Percentiles rank a stretch among this genome's conserved stretches.
Conservation (phyloP, 352 stramenopile genomes). For the Phytopythium boreale region DNA sequence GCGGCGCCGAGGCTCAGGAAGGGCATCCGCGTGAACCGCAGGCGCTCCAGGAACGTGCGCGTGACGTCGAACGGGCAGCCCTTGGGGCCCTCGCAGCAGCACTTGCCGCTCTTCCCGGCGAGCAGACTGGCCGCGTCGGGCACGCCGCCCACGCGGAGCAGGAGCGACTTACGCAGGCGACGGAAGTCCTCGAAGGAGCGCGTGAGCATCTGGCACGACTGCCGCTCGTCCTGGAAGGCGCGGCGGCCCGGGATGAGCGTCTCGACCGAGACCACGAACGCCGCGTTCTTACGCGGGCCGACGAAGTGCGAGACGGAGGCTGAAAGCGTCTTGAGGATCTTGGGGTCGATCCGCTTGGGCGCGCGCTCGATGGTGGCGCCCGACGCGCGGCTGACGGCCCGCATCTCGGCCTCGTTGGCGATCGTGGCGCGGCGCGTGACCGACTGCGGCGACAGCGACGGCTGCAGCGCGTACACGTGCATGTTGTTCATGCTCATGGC, state of each 20-base stretch:
- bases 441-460: conserved; percentile 39
- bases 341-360: conserved; percentile 56
- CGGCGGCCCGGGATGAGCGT: conserved; percentile 55
- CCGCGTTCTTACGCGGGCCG: conserved; percentile 67
- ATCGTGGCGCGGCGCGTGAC: conserved; percentile 34
- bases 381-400: conserved; percentile 11
- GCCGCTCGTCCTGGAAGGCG: conserved; percentile 55
- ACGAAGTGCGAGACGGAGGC: conserved; percentile 70
- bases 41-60: conserved; percentile 63
- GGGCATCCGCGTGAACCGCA: conserved; percentile 74
- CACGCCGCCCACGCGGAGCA: conserved; percentile 51
- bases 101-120: conserved; percentile 40
- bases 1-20: conserved; percentile 53
- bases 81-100: conserved; percentile 46
- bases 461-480: conserved; percentile 33
- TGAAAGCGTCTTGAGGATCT: conserved; percentile 79
- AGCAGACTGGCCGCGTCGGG: conserved; percentile 36
- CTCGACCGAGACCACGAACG: conserved; percentile 77
- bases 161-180: conserved; percentile 69
- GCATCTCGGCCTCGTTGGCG: conserved; percentile 33
- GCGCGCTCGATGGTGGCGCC: conserved; percentile 41
- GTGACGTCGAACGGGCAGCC: conserved; percentile 73
- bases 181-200: conserved; percentile 79
- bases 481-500: conserved; percentile 21
- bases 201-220: conserved; percentile 66